These are phyloP conservation scores for Colletotrichum cordylinicola DNA, from an alignment of 2,329 filamentous ascomycete species.

Conservation along the genomic window DNA sequence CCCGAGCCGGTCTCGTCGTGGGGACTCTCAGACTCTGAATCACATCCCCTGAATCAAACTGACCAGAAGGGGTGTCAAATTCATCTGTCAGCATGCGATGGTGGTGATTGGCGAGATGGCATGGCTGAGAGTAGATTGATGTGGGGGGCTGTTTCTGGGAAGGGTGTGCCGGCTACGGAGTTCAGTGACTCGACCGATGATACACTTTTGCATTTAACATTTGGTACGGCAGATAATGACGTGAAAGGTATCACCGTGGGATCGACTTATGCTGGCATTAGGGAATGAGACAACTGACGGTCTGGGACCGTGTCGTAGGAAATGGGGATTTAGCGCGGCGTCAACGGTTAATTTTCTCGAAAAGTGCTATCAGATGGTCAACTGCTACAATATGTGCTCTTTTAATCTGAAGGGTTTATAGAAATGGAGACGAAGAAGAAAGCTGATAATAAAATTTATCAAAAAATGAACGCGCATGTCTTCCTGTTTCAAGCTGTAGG, in stretches of 20 bases:
- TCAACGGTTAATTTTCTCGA: not conserved
- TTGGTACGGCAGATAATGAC: not conserved
- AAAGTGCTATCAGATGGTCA: not conserved
- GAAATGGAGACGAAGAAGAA: not conserved
- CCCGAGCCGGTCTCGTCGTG: not conserved
- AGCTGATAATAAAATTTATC: not conserved
- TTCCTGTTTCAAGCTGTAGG: not conserved
- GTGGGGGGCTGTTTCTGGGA: not conserved
- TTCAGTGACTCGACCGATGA: not conserved
- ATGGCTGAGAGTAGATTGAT: not conserved
- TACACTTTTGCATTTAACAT: not conserved
- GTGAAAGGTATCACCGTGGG: not conserved
- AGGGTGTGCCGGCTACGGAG: not conserved
- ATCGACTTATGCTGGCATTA: not conserved
- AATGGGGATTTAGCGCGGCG: not conserved
- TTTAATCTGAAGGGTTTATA: too few species aligned
- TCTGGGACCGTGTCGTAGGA: not conserved
- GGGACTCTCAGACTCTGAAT: not conserved
- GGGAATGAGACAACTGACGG: not conserved
- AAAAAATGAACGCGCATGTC: not conserved
- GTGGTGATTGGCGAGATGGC: not conserved
- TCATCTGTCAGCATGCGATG: not conserved
- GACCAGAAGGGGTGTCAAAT: not conserved
- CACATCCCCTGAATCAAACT: not conserved
- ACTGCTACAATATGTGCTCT: not conserved